Base-by-base conservation (phyloP, 768 basidiomycete species). In the Lyophyllum decastes region DNA sequence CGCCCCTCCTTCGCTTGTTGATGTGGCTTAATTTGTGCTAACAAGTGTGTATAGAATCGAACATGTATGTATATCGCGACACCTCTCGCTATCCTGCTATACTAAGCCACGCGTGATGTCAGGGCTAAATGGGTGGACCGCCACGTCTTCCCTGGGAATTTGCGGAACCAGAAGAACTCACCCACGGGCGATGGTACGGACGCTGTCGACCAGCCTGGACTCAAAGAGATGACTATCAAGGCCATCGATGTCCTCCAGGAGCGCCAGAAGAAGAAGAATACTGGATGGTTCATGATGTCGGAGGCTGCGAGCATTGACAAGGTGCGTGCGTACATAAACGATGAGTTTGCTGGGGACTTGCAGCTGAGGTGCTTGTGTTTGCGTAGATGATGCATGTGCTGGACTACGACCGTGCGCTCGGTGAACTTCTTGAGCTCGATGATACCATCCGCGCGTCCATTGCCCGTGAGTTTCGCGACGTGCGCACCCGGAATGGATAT, bases 281-380 rank as follows among this genome's bases (percentile, higher is more conserved):
- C 73, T 50, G 78, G 78, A 2, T 79, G 75, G 73, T 79, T 79
- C 64, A 72, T 79, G 76, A 78, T 79, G 78, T 74, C 76, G 19
- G 78, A 79, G 61, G 78, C 76, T 61, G 77, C 78, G 12, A 76
- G 72, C 49, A 79, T 78, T 41, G 78, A 79, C 55, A 79, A 79
- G 68, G 72, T 72, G 47, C 11, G 14, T 24, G n/a, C 43, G 12
- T 33, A n/a, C 14, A 34, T 19, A 30, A 14, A 14, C 26, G 24
- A 19, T 11, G 51, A 47, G 10, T 21, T 47, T 8, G 35, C 38
- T 41, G 12, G n/a, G n/a, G n/a, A 19, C n/a, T 22, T 59, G 26
- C 41, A 40, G 38, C 49, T 48, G 26, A 52, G 19, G 46, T 25
- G 17, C n/a, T 22, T 43, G 25, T 30, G 30, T 30, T 30, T 10